Conservation (phyloP, 75 land plant species). For the Isoetes taiwanensis region DNA sequence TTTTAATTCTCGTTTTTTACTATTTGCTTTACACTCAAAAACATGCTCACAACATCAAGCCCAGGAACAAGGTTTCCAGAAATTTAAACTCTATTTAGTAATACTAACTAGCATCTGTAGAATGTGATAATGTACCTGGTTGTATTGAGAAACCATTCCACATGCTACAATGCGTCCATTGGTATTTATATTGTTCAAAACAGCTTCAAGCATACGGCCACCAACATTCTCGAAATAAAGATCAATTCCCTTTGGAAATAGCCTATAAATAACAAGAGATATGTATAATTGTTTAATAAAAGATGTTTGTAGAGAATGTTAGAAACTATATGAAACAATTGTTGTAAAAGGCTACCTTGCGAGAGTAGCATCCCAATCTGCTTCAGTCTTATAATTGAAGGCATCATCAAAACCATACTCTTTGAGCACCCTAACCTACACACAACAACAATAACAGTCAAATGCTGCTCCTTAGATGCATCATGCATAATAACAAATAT, state of each 20-base stretch:
- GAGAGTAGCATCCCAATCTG: conserved; percentile 46
- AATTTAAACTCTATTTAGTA: too few species aligned
- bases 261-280: conserved; percentile 22
- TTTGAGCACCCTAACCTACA: conserved; percentile 56
- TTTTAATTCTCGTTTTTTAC: too few species aligned
- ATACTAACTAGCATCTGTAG: too few species aligned
- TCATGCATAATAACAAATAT: neutral
- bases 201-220: conserved; percentile 55
- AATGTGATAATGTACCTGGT: too few species aligned
- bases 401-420: conserved; percentile 76
- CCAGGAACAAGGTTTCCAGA: too few species aligned
- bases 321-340: neutral
- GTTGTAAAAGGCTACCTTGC: conserved; percentile 31
- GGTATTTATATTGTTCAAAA: conserved; percentile 34
- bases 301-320: too few species aligned
- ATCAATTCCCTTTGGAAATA: conserved; percentile 62
- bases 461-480: neutral
- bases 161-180: conserved; percentile 43
- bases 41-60: too few species aligned
- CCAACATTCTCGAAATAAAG: conserved; percentile 76
- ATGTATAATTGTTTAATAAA: too few species aligned
- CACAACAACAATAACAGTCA: neutral
- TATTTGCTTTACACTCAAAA: too few species aligned
- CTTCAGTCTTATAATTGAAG: conserved; percentile 69
- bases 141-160: conserved; percentile 47